These are phyloP conservation scores for Paramecium octaurelia DNA, from an alignment of 73 alveolate species.

Conservation along the genomic window DNA sequence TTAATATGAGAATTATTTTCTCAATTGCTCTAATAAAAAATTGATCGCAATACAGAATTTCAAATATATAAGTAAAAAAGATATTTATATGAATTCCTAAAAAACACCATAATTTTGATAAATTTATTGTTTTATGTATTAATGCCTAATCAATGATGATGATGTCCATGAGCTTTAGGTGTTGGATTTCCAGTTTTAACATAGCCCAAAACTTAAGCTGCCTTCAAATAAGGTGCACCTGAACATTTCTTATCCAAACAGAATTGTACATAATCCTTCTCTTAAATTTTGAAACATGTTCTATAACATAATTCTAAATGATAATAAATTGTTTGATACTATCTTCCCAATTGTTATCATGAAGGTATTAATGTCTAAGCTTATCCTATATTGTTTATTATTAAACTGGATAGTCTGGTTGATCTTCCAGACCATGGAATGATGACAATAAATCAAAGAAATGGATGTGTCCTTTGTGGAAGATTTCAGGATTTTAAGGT, in stretches of 20 bases:
- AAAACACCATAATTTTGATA: neutral
- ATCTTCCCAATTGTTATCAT: conserved; percentile 51
- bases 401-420: conserved; percentile 34
- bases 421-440: conserved; percentile 54
- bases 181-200: conserved; percentile 27
- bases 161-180: conserved; percentile 26
- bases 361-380: conserved; percentile 53
- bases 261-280: conserved; percentile 54
- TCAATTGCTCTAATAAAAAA: neutral
- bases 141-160: conserved; percentile 6
- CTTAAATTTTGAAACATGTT: conserved; percentile 59
- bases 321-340: conserved; percentile 3
- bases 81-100: neutral
- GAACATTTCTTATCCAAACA: conserved; percentile 59
- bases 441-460: conserved; percentile 52
- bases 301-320: conserved; percentile 61
- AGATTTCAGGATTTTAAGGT: neutral
- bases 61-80: neutral
- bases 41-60: neutral
- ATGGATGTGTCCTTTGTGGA: conserved; percentile 62
- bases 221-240: conserved; percentile 27
- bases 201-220: conserved; percentile 53
- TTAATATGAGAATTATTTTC: neutral
- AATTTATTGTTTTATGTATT: neutral
- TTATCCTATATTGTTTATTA: conserved; percentile 20